Percentiles rank a stretch among this genome's conserved stretches.
Conservation (phyloP, 768 basidiomycete genomes). For the Hericium coralloides region DNA sequence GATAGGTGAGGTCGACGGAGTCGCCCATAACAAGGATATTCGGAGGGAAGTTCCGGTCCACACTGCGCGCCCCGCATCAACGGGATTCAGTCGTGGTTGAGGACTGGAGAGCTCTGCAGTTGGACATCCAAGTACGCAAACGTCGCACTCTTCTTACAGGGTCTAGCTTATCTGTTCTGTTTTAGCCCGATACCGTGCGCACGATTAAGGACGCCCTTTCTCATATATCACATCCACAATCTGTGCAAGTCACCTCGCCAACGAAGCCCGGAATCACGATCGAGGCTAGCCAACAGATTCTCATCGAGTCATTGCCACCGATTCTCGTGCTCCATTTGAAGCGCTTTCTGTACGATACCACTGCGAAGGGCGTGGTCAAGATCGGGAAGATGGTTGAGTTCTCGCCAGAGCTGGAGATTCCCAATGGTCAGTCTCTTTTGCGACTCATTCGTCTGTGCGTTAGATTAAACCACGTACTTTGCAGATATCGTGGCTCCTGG, state of each 20-base stretch:
- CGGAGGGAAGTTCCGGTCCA: constrained; percentile 85
- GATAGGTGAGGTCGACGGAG: constrained; percentile 67
- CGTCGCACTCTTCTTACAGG: background rate
- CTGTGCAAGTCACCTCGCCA: constrained; percentile 63
- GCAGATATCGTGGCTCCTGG: constrained; percentile 4
- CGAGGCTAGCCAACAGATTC: constrained; percentile 65
- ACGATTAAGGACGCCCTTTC: constrained; percentile 79
- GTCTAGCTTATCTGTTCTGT: background rate
- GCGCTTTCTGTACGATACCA: constrained; percentile 79
- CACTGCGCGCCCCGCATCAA: constrained; percentile 70
- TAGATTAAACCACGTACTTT: background rate
- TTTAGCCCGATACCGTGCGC: constrained; percentile 60
- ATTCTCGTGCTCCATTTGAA: constrained; percentile 87
- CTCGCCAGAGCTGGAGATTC: constrained; percentile 69
- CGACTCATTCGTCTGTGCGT: too few species aligned
- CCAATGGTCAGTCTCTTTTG: constrained; percentile 38
- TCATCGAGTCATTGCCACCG: constrained; percentile 77
- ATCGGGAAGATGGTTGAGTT: constrained; percentile 76
- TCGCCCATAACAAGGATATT: constrained; percentile 90
- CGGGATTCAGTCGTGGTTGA: constrained; percentile 85
- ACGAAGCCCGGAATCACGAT: constrained; percentile 47
- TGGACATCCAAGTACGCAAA: constrained; percentile 74
- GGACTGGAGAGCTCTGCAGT: constrained; percentile 80
- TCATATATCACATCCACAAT: constrained; percentile 69
- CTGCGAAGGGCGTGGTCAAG: constrained; percentile 74